Evolutionary conservation across 2,329 filamentous ascomycete species (phyloP).

Genomic region (Tolypocladium ophioglossoides): DNA sequence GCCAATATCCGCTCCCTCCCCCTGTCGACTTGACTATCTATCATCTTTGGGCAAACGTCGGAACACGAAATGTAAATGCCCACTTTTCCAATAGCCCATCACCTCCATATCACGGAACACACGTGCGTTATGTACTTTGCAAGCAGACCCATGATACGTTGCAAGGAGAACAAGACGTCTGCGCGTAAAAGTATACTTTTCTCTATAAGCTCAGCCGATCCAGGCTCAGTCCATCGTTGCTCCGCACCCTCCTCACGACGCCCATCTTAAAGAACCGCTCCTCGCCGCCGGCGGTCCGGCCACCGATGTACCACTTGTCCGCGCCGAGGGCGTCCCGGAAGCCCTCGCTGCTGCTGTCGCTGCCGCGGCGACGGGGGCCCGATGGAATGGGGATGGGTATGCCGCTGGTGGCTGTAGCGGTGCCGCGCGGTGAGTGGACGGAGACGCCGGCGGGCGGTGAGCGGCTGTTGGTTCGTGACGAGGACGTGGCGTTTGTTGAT

Average conservation of each 20-base stretch:
- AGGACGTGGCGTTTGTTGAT: conserved; percentile 9
- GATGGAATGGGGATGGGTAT: conserved; percentile 30
- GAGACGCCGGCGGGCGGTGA: conserved; percentile 16
- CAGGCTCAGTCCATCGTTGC: conserved; percentile 63
- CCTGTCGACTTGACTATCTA: background rate
- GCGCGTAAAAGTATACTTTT: background rate
- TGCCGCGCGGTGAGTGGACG: conserved; percentile 17
- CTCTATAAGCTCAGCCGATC: conserved; percentile 63
- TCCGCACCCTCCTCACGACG: conserved; percentile 61
- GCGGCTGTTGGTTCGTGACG: conserved; percentile 13
- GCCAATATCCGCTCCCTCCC: too few relatives aligned
- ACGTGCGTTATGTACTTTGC: background rate
- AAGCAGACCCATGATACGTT: conserved; percentile 4
- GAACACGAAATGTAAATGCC: background rate
- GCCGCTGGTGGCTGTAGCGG: conserved; percentile 8
- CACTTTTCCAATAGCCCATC: background rate
- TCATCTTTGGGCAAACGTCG: background rate
- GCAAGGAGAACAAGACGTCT: background rate
- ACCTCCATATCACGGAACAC: background rate
- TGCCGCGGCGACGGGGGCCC: conserved; percentile 46
- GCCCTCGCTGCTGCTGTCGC: conserved; percentile 65
- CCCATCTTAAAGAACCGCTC: conserved; percentile 74
- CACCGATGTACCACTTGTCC: conserved; percentile 77
- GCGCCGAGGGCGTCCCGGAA: conserved; percentile 62
- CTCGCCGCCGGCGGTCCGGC: conserved; percentile 64